Evolutionary conservation across 2,329 filamentous ascomycete species (phyloP), one percentile per base, ranked within the genome.

Genomic region (Rutstroemia sp.): DNA sequence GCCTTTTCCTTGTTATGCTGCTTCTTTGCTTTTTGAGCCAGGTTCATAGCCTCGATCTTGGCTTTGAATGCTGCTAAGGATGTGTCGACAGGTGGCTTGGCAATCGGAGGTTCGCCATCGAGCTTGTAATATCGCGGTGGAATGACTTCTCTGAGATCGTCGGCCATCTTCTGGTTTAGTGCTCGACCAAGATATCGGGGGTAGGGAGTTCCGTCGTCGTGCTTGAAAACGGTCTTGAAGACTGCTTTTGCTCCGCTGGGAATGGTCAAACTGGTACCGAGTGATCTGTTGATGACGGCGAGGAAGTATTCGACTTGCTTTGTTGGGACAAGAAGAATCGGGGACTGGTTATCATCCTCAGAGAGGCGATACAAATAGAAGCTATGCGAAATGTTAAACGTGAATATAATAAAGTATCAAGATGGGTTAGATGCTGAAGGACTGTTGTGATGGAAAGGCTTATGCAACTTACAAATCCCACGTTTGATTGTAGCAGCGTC

Each of bases 401-500:
- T 39, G 25, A 48, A 21, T 2, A 7, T 10, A 3, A 8, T n/a
- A 34, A 51, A 34, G 17, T 36, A 23, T 38, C 25, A 17, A 46
- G 30, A 34, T 4, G 30, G 10, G 9, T 34, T 55, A n/a, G 16
- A 44, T 25, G n/a, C n/a, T 10, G 42, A 51, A 44, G 14, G 27
- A 51, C 42, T 34, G 19, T 40, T 47, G 51, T 34, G 48, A 12
- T 38, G 34, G 25, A 40, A 10, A 48, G 19, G 48, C 2, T 5
- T 16, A n/a, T 46, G 48, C 21, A 51, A 56, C 85, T 77, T 76
- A 94, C 88, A 95, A 73, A 60, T 92, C 84, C 91, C 91, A 96
- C 10, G 74, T 66, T 57, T 82, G 78, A 2, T 74, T 71, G 64
- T 79, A 81, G 61, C 87, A 75, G 50, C 89, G 74, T 27, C 72